phyloP scores from a whole-genome alignment of 129 eudicot genomes.

The Heracleum sosnowskyi region DNA sequence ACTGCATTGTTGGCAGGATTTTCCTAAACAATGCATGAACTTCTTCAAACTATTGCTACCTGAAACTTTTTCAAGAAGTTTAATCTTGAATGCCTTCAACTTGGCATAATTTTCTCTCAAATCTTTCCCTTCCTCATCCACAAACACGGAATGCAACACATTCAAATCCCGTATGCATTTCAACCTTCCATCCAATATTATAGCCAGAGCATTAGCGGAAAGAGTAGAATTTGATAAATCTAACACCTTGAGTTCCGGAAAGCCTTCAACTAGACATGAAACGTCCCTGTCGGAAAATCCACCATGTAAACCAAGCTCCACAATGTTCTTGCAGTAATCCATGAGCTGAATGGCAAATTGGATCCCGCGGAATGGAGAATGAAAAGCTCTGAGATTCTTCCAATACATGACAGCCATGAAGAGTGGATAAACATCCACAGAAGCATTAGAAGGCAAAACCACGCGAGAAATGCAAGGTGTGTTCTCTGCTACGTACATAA shows the following conservation, averaged over 20 bases:
- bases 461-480: conserved; percentile 9
- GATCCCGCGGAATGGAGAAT: conserved; percentile 1
- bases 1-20: conserved; percentile 7
- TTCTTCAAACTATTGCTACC: conserved; percentile 10
- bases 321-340: conserved; percentile 20
- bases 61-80: conserved; percentile 7
- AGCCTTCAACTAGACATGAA: conserved; percentile 13
- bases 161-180: conserved; percentile 11
- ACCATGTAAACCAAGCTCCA: conserved; percentile 16
- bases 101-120: conserved; percentile 3
- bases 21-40: conserved; percentile 15
- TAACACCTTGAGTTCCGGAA: conserved; percentile 7
- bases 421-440: conserved; percentile 3
- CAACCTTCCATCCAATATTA: conserved; percentile 19
- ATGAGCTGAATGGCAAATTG: conserved; percentile 2
- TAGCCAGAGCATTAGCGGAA: not conserved
- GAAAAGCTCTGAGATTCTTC: conserved; percentile 10
- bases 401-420: conserved; percentile 16
- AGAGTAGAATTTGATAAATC: conserved; percentile 11
- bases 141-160: conserved; percentile 11
- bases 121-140: conserved; percentile 8
- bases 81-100: not conserved
- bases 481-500: conserved; percentile 8
- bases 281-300: not conserved
- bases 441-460: not conserved